Evolutionary conservation across 2,329 filamentous ascomycete species (phyloP).

Genomic region (Talaromyces sp.): DNA sequence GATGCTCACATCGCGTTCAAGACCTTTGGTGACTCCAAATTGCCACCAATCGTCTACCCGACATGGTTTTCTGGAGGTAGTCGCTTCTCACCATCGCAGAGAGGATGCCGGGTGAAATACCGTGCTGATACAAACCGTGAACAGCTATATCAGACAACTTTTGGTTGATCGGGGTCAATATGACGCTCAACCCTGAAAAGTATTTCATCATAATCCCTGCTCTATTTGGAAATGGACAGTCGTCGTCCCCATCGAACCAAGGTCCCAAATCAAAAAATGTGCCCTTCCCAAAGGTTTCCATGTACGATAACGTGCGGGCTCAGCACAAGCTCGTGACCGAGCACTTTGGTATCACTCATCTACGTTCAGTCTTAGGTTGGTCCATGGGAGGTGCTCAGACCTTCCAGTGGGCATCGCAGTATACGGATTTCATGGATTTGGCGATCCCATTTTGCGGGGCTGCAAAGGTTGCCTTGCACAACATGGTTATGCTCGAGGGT

Average conservation of each 20-base stretch:
- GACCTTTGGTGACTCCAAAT: conserved; percentile 59
- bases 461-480: conserved; percentile 60
- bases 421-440: conserved; percentile 60
- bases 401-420: conserved; percentile 59
- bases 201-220: conserved; percentile 66
- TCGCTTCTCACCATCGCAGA: neutral
- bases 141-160: conserved; percentile 61
- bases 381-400: conserved; percentile 65
- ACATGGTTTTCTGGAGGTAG: conserved; percentile 65
- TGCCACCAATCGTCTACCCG: conserved; percentile 67
- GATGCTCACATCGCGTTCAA: conserved; percentile 70
- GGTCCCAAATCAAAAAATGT: conserved; percentile 29
- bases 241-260: conserved; percentile 61
- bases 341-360: conserved; percentile 54
- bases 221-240: conserved; percentile 64
- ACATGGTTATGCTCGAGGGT: conserved; percentile 62
- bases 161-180: conserved; percentile 65
- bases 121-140: conserved; percentile 7
- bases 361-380: conserved; percentile 61
- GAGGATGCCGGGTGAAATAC: neutral
- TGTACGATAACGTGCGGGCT: conserved; percentile 65
- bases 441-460: conserved; percentile 61
- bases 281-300: conserved; percentile 57
- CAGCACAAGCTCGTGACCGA: conserved; percentile 63
- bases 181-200: conserved; percentile 57